Evolutionary conservation across 768 basidiomycete genomes (phyloP), one percentile per base, ranked within the genome.

Genomic region (Crassisporium funariophilum): DNA sequence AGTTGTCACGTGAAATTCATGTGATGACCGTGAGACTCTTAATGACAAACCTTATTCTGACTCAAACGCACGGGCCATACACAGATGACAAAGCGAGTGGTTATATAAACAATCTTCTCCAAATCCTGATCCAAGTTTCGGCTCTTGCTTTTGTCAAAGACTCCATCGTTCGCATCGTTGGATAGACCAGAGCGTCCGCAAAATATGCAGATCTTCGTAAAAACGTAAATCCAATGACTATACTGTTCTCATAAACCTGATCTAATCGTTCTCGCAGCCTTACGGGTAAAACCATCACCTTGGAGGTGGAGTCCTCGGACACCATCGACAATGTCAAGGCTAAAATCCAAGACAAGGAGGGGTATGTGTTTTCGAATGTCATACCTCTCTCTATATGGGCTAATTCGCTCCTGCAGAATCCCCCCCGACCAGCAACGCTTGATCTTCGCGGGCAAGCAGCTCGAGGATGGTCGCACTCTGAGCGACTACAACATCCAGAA

Each of bases 361-460:
- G 93, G 88, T 90, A 52, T 20, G 83, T 49, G 31, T 1, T 4
- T 4, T 17, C 10, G 24, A 31, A 34, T 41, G 16, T 25, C 8
- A 4, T 10, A 2, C 41, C 38, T 16, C 20, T 27, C 8, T 25
- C 41, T 35, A 63, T 13, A 60, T 31, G 23, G 33, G 13, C 36
- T 7, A 36, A 41, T 41, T 39, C 37, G 41, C 15, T 41, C 17
- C 20, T 29, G 19, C 55, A 91, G 90, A 19, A 93, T 92, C 44
- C 89, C 91, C 46, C 90, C 88, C 56, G 92, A 95, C 74, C 93
- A 95, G 72, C 95, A 98, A 71, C 93, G 95, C 58, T 70, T 98
- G 73, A 98, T 98, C 78, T 99, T 98, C 68, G 95, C 95, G 44
- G 95, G 95, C 59, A 98, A 99, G 77, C 95, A 98, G 72, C 88